Evolutionary conservation across 768 basidiomycete genomes (phyloP).

Genomic region (Boletus coccyginus): DNA sequence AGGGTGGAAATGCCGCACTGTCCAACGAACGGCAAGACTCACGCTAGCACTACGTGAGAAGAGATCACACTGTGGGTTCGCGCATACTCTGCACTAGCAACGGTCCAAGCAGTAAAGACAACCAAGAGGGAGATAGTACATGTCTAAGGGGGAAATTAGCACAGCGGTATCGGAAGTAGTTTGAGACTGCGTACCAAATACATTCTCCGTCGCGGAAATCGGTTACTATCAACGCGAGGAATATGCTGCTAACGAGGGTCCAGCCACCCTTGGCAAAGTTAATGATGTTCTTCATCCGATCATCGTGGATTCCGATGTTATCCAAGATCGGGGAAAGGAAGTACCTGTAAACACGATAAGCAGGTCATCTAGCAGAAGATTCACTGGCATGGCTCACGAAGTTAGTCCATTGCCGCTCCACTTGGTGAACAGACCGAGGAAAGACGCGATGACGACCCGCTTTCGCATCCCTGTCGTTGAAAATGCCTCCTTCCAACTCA

Average conservation of each 20-base stretch:
- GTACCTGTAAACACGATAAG: background rate
- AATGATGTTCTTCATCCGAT: conserved; percentile 15
- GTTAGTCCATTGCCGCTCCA: too few species aligned
- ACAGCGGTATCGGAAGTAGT: too few species aligned
- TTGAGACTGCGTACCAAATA: too few species aligned
- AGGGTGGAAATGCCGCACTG: background rate
- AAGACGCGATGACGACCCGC: too few species aligned
- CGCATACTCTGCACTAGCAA: conserved; percentile 12
- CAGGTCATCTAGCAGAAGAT: too few species aligned
- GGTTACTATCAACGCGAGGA: conserved; percentile 1
- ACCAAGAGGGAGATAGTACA: conserved; percentile 12
- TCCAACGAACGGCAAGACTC: background rate
- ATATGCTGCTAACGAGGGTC: conserved; percentile 1
- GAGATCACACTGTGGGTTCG: conserved; percentile 3
- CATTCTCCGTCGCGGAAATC: too few species aligned
- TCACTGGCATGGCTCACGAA: too few species aligned
- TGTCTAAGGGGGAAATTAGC: background rate
- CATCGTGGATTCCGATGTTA: conserved; percentile 14
- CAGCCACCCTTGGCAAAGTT: conserved; percentile 6
- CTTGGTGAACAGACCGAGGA: too few species aligned
- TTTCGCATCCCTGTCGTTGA: too few species aligned
- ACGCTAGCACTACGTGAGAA: conserved; percentile 10
- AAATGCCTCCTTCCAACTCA: too few species aligned
- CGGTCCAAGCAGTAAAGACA: conserved; percentile 16
- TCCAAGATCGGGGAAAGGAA: conserved; percentile 14